Percentiles rank a stretch among this genome's conserved stretches.
phyloP scores from a whole-genome alignment of 306 rosid species.

The Quercus dentata region DNA sequence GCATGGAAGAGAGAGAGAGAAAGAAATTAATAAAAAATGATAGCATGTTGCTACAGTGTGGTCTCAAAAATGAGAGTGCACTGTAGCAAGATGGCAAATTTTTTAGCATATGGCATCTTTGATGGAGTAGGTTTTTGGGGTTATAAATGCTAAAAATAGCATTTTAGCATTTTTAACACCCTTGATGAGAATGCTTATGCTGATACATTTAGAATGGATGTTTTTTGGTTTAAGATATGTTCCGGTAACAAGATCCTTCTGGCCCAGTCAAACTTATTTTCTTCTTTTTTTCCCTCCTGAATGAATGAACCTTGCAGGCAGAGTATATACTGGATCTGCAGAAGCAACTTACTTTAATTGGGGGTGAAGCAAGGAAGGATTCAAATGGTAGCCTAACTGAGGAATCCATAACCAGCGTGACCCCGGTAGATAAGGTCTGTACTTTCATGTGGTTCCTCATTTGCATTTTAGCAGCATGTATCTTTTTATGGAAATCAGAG shows the following conservation, averaged over 20 bases:
- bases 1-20: no score
- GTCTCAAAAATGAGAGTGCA: no score
- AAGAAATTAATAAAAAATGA: no score
- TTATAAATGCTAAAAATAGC: no score
- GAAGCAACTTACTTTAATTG: constrained; percentile 83
- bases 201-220: background rate
- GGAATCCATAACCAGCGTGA: constrained; percentile 73
- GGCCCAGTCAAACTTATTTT: background rate
- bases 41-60: no score
- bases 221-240: background rate
- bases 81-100: no score
- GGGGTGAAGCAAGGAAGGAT: constrained; percentile 79
- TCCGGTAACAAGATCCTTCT: background rate
- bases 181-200: background rate
- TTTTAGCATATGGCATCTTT: no score
- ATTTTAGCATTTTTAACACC: no score
- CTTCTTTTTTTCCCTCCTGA: background rate
- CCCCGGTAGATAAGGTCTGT: constrained; percentile 78
- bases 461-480: constrained; percentile 22
- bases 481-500: no score
- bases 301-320: constrained; percentile 53
- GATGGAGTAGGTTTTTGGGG: no score
- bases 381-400: constrained; percentile 68
- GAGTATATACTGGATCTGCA: constrained; percentile 87
- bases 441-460: constrained; percentile 1